Conservation (phyloP, 176 grass and related monocot genomes). For the Avena sativa region DNA sequence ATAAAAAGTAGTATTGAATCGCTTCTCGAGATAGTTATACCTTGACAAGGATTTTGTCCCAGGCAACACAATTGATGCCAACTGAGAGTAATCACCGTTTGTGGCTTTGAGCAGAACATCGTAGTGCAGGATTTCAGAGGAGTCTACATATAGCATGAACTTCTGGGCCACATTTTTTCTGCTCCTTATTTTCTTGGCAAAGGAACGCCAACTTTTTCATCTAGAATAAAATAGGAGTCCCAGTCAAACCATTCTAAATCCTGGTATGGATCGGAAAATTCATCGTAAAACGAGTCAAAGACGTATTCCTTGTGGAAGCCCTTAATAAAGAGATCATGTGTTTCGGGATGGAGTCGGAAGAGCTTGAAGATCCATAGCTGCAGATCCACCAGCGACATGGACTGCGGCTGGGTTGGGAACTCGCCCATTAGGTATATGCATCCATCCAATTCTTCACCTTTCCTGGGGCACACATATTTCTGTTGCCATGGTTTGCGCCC, state of each 20-base stretch:
- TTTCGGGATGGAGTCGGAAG: conserved; percentile 20
- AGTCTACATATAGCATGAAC: neutral
- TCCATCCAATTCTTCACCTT: neutral
- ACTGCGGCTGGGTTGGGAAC: neutral
- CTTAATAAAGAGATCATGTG: neutral
- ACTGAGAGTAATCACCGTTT: neutral
- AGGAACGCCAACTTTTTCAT: neutral
- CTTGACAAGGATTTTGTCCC: neutral
- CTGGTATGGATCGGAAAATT: neutral
- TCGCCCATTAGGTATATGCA: neutral
- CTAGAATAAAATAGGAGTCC: neutral
- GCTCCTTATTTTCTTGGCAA: neutral
- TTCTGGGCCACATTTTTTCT: neutral
- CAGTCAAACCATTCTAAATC: neutral
- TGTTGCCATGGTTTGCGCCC: neutral
- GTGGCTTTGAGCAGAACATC: neutral
- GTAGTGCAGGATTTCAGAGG: neutral
- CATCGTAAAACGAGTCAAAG: neutral
- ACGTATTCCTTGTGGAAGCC: neutral
- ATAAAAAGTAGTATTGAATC: conserved; percentile 11
- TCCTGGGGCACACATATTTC: neutral
- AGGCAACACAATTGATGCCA: neutral
- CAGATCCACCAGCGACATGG: neutral
- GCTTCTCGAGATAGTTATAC: neutral
- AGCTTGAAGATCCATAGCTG: conserved; percentile 13